phyloP scores from a whole-genome alignment of 352 stramenopile species.

The Aphanomyces stellatus region DNA sequence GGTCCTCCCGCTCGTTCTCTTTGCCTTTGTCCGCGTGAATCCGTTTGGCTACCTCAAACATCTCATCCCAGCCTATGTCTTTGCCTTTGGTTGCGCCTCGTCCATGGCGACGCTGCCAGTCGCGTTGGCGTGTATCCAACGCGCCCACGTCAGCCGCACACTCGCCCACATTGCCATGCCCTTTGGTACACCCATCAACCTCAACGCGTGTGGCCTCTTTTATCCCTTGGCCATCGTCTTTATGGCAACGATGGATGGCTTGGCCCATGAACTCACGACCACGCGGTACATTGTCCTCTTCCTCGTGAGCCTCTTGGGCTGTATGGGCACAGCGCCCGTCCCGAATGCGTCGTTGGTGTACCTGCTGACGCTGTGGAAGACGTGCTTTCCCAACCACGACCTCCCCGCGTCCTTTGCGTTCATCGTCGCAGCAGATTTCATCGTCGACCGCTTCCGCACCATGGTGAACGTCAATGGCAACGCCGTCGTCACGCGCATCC shows the following conservation, averaged over 20 bases:
- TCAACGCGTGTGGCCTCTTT: constrained; percentile 29
- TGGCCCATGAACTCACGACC: constrained; percentile 41
- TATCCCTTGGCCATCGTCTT: constrained; percentile 34
- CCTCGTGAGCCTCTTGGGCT: constrained; percentile 42
- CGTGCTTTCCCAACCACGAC: constrained; percentile 32
- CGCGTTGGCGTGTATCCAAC: constrained; percentile 49
- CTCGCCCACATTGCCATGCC: constrained; percentile 29
- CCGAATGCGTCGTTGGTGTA: constrained; percentile 48
- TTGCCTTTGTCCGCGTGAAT: constrained; percentile 44
- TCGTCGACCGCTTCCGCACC: constrained; percentile 47
- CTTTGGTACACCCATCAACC: constrained; percentile 29
- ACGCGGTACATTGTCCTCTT: constrained; percentile 29
- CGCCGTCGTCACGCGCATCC: constrained; percentile 47
- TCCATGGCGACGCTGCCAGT: constrained; percentile 64
- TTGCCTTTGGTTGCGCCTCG: constrained; percentile 57
- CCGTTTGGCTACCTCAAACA: constrained; percentile 63
- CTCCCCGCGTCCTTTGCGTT: constrained; percentile 22
- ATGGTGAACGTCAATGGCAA: constrained; percentile 53
- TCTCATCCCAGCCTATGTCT: constrained; percentile 58
- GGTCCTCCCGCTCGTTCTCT: constrained; percentile 44
- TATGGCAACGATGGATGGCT: constrained; percentile 50
- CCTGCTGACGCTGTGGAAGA: constrained; percentile 61
- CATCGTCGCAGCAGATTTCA: constrained; percentile 46
- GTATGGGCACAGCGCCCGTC: constrained; percentile 48
- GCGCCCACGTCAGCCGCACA: constrained; percentile 25